Evolutionary conservation across 2,329 filamentous ascomycete species (phyloP).

Genomic region (Beauveria caledonica): DNA sequence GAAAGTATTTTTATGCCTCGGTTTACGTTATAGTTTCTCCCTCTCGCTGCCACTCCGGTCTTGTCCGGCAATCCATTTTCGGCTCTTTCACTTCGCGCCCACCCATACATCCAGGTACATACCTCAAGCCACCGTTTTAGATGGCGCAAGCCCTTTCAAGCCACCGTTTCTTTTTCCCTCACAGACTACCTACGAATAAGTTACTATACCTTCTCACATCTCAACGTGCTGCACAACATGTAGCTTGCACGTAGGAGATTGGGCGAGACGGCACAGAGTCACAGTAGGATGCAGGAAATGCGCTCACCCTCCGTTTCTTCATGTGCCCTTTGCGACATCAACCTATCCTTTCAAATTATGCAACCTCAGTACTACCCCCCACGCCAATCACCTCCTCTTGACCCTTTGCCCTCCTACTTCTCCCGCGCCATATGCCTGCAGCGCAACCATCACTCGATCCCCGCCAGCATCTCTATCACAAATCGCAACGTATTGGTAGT

Average conservation of each 20-base stretch:
- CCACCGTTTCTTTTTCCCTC: background rate
- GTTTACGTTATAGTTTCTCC: background rate
- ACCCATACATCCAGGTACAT: background rate
- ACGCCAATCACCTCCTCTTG: background rate
- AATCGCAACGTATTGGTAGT: background rate
- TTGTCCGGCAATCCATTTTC: slow-evolving; percentile 8
- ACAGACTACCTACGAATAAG: background rate
- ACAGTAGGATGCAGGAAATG: too few species aligned
- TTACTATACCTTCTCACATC: background rate
- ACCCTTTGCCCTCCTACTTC: background rate
- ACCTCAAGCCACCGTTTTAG: slow-evolving; percentile 3
- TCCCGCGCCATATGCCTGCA: background rate
- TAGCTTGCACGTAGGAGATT: too few species aligned
- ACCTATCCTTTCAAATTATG: background rate
- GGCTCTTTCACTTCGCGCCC: background rate
- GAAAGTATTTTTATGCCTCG: background rate
- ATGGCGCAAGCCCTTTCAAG: background rate
- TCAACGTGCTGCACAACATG: too few species aligned
- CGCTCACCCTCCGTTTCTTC: background rate
- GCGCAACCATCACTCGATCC: background rate
- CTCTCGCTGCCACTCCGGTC: background rate
- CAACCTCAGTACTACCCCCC: background rate
- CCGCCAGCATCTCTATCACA: background rate
- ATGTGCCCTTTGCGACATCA: background rate
- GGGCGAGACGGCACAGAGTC: too few species aligned